A percentile compares a stretch with the other conserved stretches of the same genome.
These are phyloP conservation scores for Citrus hindsii DNA, from an alignment of 345 rosid species.

Conservation along the genomic window DNA sequence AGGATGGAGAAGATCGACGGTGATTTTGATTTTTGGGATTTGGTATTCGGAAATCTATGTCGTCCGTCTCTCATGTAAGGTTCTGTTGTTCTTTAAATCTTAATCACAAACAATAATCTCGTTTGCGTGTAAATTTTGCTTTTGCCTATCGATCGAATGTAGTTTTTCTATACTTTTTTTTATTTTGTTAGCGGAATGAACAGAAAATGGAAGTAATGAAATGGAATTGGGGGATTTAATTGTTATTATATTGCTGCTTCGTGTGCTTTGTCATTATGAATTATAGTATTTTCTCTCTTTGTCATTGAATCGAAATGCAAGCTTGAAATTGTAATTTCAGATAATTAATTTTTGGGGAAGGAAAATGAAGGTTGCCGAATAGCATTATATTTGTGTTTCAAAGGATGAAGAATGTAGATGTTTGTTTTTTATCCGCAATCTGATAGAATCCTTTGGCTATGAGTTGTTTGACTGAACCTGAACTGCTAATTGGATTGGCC, in stretches of 20 bases:
- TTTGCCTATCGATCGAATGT: neutral
- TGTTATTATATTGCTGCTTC: neutral
- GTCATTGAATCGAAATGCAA: no score
- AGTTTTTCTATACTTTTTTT: neutral
- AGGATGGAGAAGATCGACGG: conserved; percentile 35
- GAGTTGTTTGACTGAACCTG: no score
- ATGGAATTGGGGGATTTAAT: neutral
- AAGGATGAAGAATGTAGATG: no score
- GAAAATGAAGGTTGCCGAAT: no score
- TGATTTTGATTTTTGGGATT: conserved; percentile 4
- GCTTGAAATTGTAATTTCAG: no score
- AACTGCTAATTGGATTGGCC: no score
- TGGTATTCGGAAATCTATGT: neutral
- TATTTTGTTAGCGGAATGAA: neutral
- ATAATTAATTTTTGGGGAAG: no score
- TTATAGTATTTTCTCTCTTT: no score
- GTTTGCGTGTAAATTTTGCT: neutral
- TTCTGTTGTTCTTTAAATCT: neutral
- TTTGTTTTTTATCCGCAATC: no score
- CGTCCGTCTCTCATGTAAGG: no score
- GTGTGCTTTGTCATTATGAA: neutral
- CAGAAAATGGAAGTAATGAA: neutral
- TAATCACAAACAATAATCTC: neutral
- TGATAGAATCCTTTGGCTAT: no score
- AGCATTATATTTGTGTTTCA: no score